phyloP scores from a whole-genome alignment of 495 filamentous ascomycete genomes.

The Beverwykella pulmonaria region DNA sequence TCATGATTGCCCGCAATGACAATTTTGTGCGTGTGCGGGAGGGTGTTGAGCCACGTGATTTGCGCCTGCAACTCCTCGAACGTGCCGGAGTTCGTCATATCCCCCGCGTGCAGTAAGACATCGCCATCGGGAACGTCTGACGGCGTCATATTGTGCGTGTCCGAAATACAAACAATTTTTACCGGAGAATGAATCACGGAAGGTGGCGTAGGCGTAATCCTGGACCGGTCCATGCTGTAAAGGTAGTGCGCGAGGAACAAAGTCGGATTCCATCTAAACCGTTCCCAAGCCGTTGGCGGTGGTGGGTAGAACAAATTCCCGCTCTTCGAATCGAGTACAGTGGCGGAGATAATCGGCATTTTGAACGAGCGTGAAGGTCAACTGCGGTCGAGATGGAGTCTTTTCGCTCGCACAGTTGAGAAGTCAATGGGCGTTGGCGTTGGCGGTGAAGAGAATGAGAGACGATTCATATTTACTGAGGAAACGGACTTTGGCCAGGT shows the following conservation, averaged over 20 bases:
- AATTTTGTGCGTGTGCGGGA: constrained; percentile 76
- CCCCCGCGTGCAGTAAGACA: constrained; percentile 84
- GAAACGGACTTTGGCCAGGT: too few relatives aligned
- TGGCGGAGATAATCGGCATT: background rate
- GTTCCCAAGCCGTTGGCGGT: background rate
- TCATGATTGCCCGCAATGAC: constrained; percentile 90
- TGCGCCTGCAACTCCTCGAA: constrained; percentile 67
- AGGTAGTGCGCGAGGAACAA: background rate
- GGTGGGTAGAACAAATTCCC: background rate
- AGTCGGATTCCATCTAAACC: background rate
- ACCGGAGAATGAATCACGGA: constrained; percentile 50
- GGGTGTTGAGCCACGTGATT: constrained; percentile 71
- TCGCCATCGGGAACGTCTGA: constrained; percentile 71
- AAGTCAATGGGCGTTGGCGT: too few relatives aligned
- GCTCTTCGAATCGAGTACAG: background rate
- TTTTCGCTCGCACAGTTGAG: too few relatives aligned
- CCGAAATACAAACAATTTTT: constrained; percentile 81
- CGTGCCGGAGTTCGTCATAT: constrained; percentile 73
- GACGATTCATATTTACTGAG: too few relatives aligned
- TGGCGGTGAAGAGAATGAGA: too few relatives aligned
- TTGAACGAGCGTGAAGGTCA: background rate
- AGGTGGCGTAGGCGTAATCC: background rate
- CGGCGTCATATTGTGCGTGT: constrained; percentile 74
- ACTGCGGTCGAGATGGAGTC: too few relatives aligned
- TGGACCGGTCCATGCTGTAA: background rate